Base-by-base conservation (phyloP, 2,329 filamentous ascomycete species). In the Calonectria fujianensis region DNA sequence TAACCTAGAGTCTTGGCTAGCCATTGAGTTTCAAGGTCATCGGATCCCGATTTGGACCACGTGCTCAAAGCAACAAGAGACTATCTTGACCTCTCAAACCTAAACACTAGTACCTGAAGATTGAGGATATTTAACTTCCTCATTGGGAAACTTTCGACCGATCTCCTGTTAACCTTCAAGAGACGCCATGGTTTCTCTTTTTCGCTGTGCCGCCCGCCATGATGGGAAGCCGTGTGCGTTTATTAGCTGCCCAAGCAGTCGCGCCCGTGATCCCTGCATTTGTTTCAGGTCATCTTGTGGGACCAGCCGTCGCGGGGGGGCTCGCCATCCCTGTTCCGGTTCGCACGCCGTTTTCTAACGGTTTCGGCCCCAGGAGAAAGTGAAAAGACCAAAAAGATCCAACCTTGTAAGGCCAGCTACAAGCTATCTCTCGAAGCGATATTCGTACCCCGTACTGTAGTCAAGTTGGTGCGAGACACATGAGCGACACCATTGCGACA, bases 271-370 rank as follows among this genome's bases (percentile, higher is more conserved):
- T 73, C 79, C 79, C 74, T 76, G 78, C 69, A 66, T 73, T 66
- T 80, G 80, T 81, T 81, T 81, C 80, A 81, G 80, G 80, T 81
- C 66, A 64, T 74, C 61, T 71, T 67, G 27, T 79, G 79, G 79
- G 74, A 79, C 79, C 70, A 52, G 74, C 64, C 76, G 75, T 68
- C 32, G 57, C 51, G 69, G 72, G 78, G 76, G 77, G 73, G 74
- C 67, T 71, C 70, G 52, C n/a, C 54, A 76, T 75, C 78, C 77
- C 67, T 74, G 75, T 57, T 66, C 68, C 51, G 67, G 64, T 76
- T 76, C 73, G 35, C 63, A 69, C 71, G 48, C 70, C 52, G 70
- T 72, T 73, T 67, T 70, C 57, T 54, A 67, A 75, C 63, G 54
- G 68, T 65, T 69, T 69, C 51, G 71, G 51, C 54, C 39, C 70